Base-by-base conservation (phyloP, 176 grass and related monocot species). In the Phyllostachys edulis region DNA sequence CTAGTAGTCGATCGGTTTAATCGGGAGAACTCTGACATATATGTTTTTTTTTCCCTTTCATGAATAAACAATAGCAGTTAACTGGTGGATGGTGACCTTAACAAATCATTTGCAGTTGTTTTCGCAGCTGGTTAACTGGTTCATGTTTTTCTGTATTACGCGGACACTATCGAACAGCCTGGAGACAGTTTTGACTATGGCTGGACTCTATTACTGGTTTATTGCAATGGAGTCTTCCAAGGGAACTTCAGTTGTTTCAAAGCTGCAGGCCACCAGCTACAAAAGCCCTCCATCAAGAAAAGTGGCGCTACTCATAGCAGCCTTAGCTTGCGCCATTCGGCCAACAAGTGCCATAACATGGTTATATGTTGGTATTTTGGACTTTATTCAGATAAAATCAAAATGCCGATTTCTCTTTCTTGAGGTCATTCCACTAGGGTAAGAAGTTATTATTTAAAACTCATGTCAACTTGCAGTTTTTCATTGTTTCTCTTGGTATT, bases 331-430 rank as follows among this genome's bases (percentile, higher is more conserved):
- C 44, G 91, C 96, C 74, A 82, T 98, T 89, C 96, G 91, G 60
- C 91, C 93, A 10, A 98, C 96, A 74, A 98, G 93, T 92, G 91
- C 93, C 82, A 87, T 94, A 42, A 98, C 89, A 87, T 98, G 96
- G 96, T 23, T 94, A 16, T 98, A 95, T 86, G 71, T 95, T 80
- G 89, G 93, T 15, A 70, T 95, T 72, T 73, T 98, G 83, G 91
- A 98, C 90, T 90, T 95, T 32, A 83, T 94, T 89, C 71, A 74
- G 76, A 90, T 81, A 71, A 92, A 85, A 80, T 89, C 89, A 6
- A 92, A 86, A 85, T 83, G 70, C 18, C 81, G 23, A 7, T 92
- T 95, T 73, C 47, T 95, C 27, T 89, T 93, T 77, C 57, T 95
- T 56, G 93, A 95, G 64, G 89, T 92, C 85, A 76, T 95, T 85